A percentile compares a stretch with the other conserved stretches of the same genome.
Evolutionary conservation across 1,284 basidiomycete genomes (phyloP).

Genomic region (Leccinum laetum): DNA sequence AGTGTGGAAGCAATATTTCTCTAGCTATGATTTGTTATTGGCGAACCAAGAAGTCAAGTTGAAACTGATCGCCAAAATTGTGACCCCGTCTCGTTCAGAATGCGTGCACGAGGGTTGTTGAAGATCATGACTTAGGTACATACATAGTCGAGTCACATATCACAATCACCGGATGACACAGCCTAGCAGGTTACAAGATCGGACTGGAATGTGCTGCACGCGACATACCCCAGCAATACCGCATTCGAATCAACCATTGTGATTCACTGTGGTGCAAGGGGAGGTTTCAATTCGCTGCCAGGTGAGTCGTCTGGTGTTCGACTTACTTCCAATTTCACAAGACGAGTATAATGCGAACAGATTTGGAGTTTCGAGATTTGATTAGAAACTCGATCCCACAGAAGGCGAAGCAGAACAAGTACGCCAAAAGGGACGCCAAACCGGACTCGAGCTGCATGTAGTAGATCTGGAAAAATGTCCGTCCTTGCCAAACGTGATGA

Average conservation of each 20-base stretch:
- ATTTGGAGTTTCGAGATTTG: not conserved
- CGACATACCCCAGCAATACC: not conserved
- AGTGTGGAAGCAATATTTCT: not conserved
- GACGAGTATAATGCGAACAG: not conserved
- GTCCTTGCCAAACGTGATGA: not conserved
- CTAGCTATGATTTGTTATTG: not conserved
- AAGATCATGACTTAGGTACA: too few relatives aligned
- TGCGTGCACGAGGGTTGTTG: too few relatives aligned
- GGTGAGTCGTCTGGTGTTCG: not conserved
- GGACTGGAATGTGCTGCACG: not conserved
- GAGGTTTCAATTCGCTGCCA: not conserved
- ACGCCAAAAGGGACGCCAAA: not conserved
- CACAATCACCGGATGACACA: not conserved
- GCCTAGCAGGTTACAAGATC: slow-evolving; percentile 1
- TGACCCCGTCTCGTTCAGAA: not conserved
- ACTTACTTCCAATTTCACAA: not conserved
- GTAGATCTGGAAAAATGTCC: slow-evolving; percentile 1
- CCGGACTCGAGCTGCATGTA: not conserved
- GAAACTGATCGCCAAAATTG: slow-evolving; percentile 14
- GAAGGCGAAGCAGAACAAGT: not conserved
- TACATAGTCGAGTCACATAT: not conserved
- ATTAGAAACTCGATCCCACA: not conserved
- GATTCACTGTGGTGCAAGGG: not conserved
- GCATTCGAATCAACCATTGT: not conserved
- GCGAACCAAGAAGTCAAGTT: not conserved